Percentiles rank a stretch among this genome's conserved stretches.
These are phyloP conservation scores for Ophiostoma fasciatum DNA, from an alignment of 2,329 filamentous ascomycete genomes.

Conservation along the genomic window DNA sequence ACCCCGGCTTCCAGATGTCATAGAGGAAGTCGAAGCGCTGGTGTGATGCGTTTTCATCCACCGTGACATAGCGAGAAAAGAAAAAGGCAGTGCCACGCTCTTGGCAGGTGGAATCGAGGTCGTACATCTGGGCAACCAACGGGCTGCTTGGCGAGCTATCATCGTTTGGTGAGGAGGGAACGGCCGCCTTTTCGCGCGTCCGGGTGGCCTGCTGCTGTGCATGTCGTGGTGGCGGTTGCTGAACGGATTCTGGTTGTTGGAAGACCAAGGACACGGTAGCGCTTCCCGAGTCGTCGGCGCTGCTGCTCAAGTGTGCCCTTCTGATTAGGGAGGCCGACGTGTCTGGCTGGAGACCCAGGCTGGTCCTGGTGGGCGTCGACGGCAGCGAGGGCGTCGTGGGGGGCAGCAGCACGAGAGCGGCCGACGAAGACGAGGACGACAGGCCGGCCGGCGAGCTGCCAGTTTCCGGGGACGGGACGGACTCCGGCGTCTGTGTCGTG, in stretches of 20 bases:
- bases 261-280: not conserved
- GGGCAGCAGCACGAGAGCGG: not conserved
- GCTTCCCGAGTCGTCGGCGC: not conserved
- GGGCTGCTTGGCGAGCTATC: constrained; percentile 19
- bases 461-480: constrained; percentile 12
- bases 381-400: not conserved
- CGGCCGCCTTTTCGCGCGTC: constrained; percentile 16
- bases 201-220: not conserved
- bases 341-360: too few relatives aligned
- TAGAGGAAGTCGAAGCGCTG: constrained; percentile 39
- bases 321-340: too few relatives aligned
- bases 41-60: constrained; percentile 28
- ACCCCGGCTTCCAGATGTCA: constrained; percentile 34
- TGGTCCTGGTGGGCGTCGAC: constrained; percentile 1
- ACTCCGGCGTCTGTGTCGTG: constrained; percentile 9
- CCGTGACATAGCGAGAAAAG: constrained; percentile 35
- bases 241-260: constrained; percentile 1
- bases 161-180: constrained; percentile 19
- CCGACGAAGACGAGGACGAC: constrained; percentile 5
- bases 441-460: constrained; percentile 4
- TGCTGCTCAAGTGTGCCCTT: too few relatives aligned
- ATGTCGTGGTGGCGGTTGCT: not conserved
- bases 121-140: constrained; percentile 18
- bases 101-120: constrained; percentile 21
- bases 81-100: constrained; percentile 33